Percentiles rank a stretch among this genome's conserved stretches.
phyloP scores from a whole-genome alignment of 2,329 filamentous ascomycete genomes.

The Tothia fuscella region DNA sequence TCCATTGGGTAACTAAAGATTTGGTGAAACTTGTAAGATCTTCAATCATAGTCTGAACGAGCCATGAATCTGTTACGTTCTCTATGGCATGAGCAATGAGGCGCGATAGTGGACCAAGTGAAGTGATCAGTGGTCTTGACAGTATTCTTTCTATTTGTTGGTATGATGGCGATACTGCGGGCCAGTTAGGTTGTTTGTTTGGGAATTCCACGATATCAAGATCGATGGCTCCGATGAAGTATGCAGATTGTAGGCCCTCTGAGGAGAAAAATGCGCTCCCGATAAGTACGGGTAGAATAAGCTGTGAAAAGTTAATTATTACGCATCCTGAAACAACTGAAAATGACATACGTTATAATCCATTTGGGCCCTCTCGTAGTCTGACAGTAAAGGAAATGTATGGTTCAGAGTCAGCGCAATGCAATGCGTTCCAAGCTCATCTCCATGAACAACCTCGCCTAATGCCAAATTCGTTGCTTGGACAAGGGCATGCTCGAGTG shows the following conservation, averaged over 20 bases:
- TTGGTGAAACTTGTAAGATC: conserved; percentile 55
- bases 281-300: conserved; percentile 56
- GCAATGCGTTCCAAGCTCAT: conserved; percentile 34
- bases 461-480: conserved; percentile 67
- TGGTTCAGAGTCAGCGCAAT: conserved; percentile 66
- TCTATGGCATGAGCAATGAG: conserved; percentile 54
- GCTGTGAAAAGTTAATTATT: no score
- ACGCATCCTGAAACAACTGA: conserved; percentile 16
- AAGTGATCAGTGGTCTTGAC: conserved; percentile 48
- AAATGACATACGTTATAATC: conserved; percentile 46
- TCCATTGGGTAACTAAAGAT: conserved; percentile 60
- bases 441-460: conserved; percentile 39
- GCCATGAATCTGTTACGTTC: conserved; percentile 39
- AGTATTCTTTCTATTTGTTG: conserved; percentile 46
- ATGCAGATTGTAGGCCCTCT: conserved; percentile 64
- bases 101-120: conserved; percentile 55
- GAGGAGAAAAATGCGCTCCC: conserved; percentile 55
- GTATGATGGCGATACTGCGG: conserved; percentile 47
- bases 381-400: conserved; percentile 59
- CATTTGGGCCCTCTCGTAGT: conserved; percentile 44
- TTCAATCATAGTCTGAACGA: conserved; percentile 45
- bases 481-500: conserved; percentile 61
- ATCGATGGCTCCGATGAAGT: conserved; percentile 61
- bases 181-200: conserved; percentile 51
- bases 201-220: conserved; percentile 49